These are phyloP conservation scores for Rhodotorula glutinis DNA, from an alignment of 1,284 basidiomycete species.

Conservation along the genomic window DNA sequence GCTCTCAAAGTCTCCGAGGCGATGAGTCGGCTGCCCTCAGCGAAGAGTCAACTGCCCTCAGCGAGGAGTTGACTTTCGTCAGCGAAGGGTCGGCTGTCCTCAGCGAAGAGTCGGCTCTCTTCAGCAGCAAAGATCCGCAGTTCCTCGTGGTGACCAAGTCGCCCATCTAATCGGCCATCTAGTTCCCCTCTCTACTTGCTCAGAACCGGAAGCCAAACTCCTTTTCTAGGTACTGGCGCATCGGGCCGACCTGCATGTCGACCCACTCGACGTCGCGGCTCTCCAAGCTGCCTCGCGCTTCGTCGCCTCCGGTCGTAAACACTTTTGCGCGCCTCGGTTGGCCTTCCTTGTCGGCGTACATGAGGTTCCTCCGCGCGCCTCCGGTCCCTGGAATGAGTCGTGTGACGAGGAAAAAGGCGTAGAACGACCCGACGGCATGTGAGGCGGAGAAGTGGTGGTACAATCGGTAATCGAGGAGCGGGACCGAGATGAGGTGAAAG, in stretches of 20 bases:
- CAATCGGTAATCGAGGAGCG: constrained; percentile 24
- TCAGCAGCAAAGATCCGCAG: too few species aligned
- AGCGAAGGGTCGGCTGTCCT: too few species aligned
- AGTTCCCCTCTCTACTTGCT: too few species aligned
- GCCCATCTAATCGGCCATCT: too few species aligned
- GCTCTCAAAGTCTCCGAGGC: too few species aligned
- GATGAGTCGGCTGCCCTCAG: too few species aligned
- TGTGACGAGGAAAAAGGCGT: constrained; percentile 30
- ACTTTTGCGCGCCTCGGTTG: constrained; percentile 19
- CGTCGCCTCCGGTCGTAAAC: constrained; percentile 31
- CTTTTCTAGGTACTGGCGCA: constrained; percentile 18
- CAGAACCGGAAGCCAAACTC: constrained; percentile 30
- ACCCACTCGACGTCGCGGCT: constrained; percentile 35
- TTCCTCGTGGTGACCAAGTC: too few species aligned
- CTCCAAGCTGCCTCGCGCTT: constrained; percentile 25
- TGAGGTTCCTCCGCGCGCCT: constrained; percentile 30
- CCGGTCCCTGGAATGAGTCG: constrained; percentile 25
- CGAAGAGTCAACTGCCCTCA: too few species aligned
- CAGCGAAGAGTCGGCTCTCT: too few species aligned
- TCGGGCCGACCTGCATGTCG: constrained; percentile 27
- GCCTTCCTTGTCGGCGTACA: constrained; percentile 28
- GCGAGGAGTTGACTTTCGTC: too few species aligned
- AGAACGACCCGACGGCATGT: constrained; percentile 22
- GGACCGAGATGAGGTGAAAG: constrained; percentile 27
- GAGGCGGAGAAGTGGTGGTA: constrained; percentile 33